phyloP scores from a whole-genome alignment of 2,329 filamentous ascomycete species.

The Aurifilum marmelostoma region DNA sequence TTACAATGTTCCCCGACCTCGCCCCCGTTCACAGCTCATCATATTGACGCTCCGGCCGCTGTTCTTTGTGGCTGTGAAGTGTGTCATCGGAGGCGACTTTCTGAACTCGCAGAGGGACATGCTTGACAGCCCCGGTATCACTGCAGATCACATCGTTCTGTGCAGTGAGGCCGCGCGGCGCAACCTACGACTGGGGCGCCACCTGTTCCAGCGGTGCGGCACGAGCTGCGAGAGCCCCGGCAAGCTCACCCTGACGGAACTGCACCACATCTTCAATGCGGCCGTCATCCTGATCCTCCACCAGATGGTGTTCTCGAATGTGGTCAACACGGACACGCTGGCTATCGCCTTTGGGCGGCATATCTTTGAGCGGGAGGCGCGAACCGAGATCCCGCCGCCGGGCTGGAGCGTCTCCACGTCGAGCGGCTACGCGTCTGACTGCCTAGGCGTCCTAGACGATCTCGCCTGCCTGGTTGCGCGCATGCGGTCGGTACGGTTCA shows the following conservation, averaged over 20 bases:
- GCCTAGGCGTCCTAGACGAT: constrained; percentile 26
- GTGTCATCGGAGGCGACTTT: constrained; percentile 47
- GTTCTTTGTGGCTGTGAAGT: constrained; percentile 52
- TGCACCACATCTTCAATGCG: constrained; percentile 56
- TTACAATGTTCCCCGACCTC: no score
- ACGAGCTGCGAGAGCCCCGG: constrained; percentile 37
- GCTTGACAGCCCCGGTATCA: constrained; percentile 35
- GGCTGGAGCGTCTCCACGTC: constrained; percentile 33
- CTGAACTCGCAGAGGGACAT: constrained; percentile 36
- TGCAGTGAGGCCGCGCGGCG: constrained; percentile 50
- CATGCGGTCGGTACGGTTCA: constrained; percentile 25
- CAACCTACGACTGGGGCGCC: constrained; percentile 49
- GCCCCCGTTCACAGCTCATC: constrained; percentile 44
- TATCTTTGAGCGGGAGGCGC: constrained; percentile 45
- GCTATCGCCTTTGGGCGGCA: constrained; percentile 47
- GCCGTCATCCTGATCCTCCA: constrained; percentile 52
- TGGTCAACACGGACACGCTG: constrained; percentile 35
- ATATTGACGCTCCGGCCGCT: constrained; percentile 53
- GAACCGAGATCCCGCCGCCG: constrained; percentile 16
- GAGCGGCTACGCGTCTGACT: constrained; percentile 29
- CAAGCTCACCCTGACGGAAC: constrained; percentile 48
- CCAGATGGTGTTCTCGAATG: constrained; percentile 44
- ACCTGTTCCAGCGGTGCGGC: constrained; percentile 32
- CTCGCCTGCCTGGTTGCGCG: constrained; percentile 22
- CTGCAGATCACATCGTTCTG: constrained; percentile 37